These are phyloP conservation scores for Coix lacrymajobi DNA, from an alignment of 176 grass and related monocot species.

Conservation along the genomic window DNA sequence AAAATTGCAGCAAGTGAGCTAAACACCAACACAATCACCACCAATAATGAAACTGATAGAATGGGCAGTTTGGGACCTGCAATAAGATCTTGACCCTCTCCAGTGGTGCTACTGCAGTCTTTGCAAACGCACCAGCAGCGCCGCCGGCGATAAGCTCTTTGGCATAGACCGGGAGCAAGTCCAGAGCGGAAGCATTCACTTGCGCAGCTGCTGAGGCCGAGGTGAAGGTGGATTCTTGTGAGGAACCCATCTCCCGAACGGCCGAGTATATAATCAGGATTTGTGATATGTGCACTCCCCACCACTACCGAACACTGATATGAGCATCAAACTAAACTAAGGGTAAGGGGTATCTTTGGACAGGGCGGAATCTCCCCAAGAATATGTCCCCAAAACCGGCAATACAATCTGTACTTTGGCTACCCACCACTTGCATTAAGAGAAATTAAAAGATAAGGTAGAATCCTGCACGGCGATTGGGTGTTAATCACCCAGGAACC, in stretches of 20 bases:
- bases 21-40: not conserved
- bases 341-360: conserved; percentile 11
- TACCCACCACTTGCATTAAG: conserved; percentile 10
- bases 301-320: conserved; percentile 3
- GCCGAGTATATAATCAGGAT: not conserved
- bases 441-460: conserved; percentile 3
- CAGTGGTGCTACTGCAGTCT: conserved; percentile 77
- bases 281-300: conserved; percentile 1
- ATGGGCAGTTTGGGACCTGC: conserved; percentile 36
- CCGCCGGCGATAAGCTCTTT: conserved; percentile 85
- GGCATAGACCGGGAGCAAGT: conserved; percentile 70
- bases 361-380: conserved; percentile 7
- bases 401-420: not conserved
- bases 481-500: not conserved
- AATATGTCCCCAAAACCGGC: conserved; percentile 13
- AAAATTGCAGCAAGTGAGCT: not conserved
- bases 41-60: not conserved
- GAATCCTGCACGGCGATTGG: not conserved
- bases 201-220: conserved; percentile 49
- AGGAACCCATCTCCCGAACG: conserved; percentile 41
- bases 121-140: conserved; percentile 80
- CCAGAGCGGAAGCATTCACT: conserved; percentile 55
- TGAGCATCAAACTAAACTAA: conserved; percentile 27
- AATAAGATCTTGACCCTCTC: conserved; percentile 89
- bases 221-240: conserved; percentile 61